Conservation (phyloP, 2,329 filamentous ascomycete species). For the Fusarium liriodendri region DNA sequence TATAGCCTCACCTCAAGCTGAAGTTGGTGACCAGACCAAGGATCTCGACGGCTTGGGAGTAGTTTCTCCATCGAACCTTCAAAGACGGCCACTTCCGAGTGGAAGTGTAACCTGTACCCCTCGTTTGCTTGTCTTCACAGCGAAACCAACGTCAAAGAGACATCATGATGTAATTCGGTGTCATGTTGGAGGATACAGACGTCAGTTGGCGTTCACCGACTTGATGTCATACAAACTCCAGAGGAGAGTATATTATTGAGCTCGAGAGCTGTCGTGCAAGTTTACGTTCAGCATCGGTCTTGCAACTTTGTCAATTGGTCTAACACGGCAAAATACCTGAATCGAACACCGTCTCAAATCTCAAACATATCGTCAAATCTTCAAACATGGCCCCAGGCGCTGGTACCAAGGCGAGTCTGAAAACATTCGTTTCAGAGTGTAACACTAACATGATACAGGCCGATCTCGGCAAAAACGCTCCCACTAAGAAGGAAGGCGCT, state of each 20-base stretch:
- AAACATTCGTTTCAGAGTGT: background rate
- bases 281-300: background rate
- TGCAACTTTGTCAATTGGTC: background rate
- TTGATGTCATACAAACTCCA: constrained; percentile 33
- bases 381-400: constrained; percentile 23
- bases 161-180: constrained; percentile 39
- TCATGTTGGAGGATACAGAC: constrained; percentile 27
- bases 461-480: constrained; percentile 58
- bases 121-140: constrained; percentile 3
- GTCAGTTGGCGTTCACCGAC: constrained; percentile 16
- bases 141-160: constrained; percentile 3
- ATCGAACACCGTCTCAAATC: background rate
- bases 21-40: background rate
- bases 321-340: background rate
- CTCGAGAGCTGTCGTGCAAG: background rate
- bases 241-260: constrained; percentile 29
- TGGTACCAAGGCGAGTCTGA: constrained; percentile 40
- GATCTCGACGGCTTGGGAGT: constrained; percentile 24
- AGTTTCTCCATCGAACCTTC: constrained; percentile 22
- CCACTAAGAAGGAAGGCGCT: constrained; percentile 67
- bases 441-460: constrained; percentile 52
- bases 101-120: background rate
- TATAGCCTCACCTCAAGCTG: background rate
- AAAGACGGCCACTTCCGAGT: constrained; percentile 4
- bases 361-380: constrained; percentile 31